Base-by-base conservation (phyloP, 2,329 filamentous ascomycete genomes). In the Arthrobotrys musiformis region DNA sequence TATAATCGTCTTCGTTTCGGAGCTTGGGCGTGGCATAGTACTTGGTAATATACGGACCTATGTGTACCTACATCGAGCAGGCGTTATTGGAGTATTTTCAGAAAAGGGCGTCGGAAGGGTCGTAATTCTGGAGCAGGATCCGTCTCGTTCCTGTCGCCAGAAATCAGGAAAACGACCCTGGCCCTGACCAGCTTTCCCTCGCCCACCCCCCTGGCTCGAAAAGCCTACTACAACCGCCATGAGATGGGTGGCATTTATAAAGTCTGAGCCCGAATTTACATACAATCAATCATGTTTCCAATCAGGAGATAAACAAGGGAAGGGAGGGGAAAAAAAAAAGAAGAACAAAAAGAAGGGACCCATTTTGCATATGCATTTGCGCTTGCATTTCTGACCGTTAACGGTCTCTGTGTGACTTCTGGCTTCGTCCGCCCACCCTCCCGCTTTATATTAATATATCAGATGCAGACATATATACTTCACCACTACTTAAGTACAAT, bases 1-100 rank as follows among this genome's bases (percentile, higher is more conserved):
- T 17, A n/a, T n/a, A n/a, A 62, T 62, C 37, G 28, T 50, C 60
- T 42, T 64, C 24, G 63, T 46, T 67, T 67, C 46, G 62, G 61
- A 40, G 44, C 46, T 28, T 67, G 26, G 11, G 37, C 15, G 11
- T 28, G 48, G 26, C 7, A 33, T 19, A 30, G 26, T n/a, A 17
- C 24, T 2, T 22, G 17, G 17, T 54, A 42, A 9, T 22, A 22
- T 30, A 37, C 17, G n/a, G 8, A 7, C 13, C 28, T 4, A 22
- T n/a, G n/a, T n/a, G n/a, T n/a, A n/a, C n/a, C n/a, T n/a, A n/a
- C n/a, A n/a, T n/a, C n/a, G n/a, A n/a, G n/a, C n/a, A n/a, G n/a
- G n/a, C n/a, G n/a, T n/a, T n/a, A n/a, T n/a, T 37, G 33, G 7
- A 37, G 13, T 37, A 13, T 6, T 37, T 11, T 9, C 2, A 11